phyloP scores from a whole-genome alignment of 2,329 filamentous ascomycete species.

The Colletotrichum eleusines region DNA sequence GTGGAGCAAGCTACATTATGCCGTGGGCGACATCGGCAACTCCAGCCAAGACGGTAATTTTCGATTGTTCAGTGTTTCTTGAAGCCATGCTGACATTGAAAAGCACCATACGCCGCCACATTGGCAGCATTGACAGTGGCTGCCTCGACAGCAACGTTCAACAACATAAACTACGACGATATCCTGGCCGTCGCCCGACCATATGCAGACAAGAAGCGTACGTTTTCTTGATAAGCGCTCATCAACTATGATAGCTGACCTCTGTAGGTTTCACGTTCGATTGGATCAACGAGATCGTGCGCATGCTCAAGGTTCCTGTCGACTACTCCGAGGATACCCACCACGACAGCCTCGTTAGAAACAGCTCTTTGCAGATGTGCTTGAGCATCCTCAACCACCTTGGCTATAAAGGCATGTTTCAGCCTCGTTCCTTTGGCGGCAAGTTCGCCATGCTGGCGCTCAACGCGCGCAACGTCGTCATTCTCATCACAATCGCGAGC shows the following conservation, averaged over 20 bases:
- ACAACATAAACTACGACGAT: conserved; percentile 73
- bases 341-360: conserved; percentile 79
- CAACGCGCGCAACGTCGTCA: conserved; percentile 78
- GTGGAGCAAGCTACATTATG: conserved; percentile 69
- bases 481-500: conserved; percentile 73
- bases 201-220: conserved; percentile 54
- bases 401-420: conserved; percentile 75
- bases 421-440: conserved; percentile 73
- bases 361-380: conserved; percentile 78
- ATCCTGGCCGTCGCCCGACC: conserved; percentile 76
- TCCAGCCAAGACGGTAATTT: conserved; percentile 61
- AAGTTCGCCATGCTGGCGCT: conserved; percentile 82
- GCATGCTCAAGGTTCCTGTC: conserved; percentile 77
- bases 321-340: conserved; percentile 85
- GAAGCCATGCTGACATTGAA: conserved; percentile 33
- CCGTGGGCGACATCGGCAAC: conserved; percentile 61
- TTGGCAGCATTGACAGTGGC: conserved; percentile 71
- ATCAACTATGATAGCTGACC: neutral
- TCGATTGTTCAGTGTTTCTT: conserved; percentile 35
- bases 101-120: conserved; percentile 68
- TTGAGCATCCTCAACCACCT: conserved; percentile 84
- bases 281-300: conserved; percentile 75
- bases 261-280: conserved; percentile 68
- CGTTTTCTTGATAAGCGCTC: conserved; percentile 27
- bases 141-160: conserved; percentile 59